A percentile compares a stretch with the other conserved stretches of the same genome.
phyloP scores from a whole-genome alignment of 495 filamentous ascomycete genomes.

The Collariella sp. region DNA sequence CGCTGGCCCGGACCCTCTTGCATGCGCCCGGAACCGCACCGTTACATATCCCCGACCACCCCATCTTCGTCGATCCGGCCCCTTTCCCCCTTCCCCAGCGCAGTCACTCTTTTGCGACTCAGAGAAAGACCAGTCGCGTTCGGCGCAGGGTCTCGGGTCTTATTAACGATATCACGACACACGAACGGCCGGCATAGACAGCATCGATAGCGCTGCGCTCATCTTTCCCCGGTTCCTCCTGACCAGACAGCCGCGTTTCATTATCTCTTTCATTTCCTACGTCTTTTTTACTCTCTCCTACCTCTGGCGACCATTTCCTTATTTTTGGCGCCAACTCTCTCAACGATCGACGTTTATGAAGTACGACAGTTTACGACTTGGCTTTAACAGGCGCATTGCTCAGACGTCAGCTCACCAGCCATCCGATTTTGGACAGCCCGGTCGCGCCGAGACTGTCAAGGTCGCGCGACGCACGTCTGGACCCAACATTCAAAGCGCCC shows the following conservation, averaged over 20 bases:
- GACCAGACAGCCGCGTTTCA: constrained; percentile 12
- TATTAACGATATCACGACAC: constrained; percentile 6
- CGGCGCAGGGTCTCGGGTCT: constrained; percentile 24
- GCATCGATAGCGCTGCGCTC: constrained; percentile 10
- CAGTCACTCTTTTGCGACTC: constrained; percentile 31
- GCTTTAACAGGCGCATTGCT: neutral
- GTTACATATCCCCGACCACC: constrained; percentile 22
- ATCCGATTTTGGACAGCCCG: constrained; percentile 15
- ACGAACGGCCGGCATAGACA: constrained; percentile 1
- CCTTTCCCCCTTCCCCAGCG: constrained; percentile 18
- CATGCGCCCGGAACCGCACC: constrained; percentile 8
- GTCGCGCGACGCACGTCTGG: neutral
- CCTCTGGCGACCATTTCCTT: neutral
- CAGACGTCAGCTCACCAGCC: constrained; percentile 13
- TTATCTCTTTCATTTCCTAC: neutral
- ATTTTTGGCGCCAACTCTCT: neutral
- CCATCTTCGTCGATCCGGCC: constrained; percentile 18
- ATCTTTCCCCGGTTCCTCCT: neutral
- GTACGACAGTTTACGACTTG: neutral
- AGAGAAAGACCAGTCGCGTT: constrained; percentile 24
- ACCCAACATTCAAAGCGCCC: neutral
- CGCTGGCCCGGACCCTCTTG: neutral
- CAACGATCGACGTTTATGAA: neutral
- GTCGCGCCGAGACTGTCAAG: neutral
- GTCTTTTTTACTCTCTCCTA: neutral